These are phyloP conservation scores for Pseudogymnoascus sp. DNA, from an alignment of 2,329 filamentous ascomycete genomes.

Conservation along the genomic window DNA sequence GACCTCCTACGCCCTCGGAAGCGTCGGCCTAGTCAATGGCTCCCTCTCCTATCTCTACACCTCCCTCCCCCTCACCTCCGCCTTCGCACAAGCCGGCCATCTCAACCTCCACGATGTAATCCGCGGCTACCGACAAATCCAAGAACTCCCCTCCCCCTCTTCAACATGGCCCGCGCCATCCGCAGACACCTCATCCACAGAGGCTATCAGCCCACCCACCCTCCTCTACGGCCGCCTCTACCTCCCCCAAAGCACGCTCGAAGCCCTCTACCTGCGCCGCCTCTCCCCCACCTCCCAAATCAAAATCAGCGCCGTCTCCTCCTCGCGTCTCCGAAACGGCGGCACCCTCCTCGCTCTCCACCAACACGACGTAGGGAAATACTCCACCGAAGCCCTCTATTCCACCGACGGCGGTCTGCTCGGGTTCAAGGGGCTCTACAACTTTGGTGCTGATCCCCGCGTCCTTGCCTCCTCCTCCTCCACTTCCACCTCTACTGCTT, in stretches of 20 bases:
- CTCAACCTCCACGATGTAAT: slow-evolving; percentile 72
- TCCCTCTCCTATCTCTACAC: slow-evolving; percentile 97
- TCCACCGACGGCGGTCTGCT: slow-evolving; percentile 87
- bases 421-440: slow-evolving; percentile 83
- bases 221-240: slow-evolving; percentile 72
- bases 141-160: slow-evolving; percentile 49
- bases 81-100: slow-evolving; percentile 51
- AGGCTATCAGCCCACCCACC: slow-evolving; percentile 42
- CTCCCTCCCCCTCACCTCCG: slow-evolving; percentile 66
- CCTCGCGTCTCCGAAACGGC: slow-evolving; percentile 61
- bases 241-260: slow-evolving; percentile 74
- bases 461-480: slow-evolving; percentile 20
- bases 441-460: slow-evolving; percentile 55
- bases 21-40: slow-evolving; percentile 84
- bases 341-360: slow-evolving; percentile 65
- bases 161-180: slow-evolving; percentile 31
- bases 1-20: slow-evolving; percentile 85
- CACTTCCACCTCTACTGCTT: slow-evolving; percentile 15
- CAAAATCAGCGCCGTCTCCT: slow-evolving; percentile 70
- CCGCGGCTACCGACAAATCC: slow-evolving; percentile 71
- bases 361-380: slow-evolving; percentile 79
- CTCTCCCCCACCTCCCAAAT: slow-evolving; percentile 70
- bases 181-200: background rate
- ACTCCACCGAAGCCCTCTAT: slow-evolving; percentile 80
- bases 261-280: slow-evolving; percentile 74